These are phyloP conservation scores for Laetiporus sulphureus DNA, from an alignment of 1,284 basidiomycete species.

Conservation along the genomic window DNA sequence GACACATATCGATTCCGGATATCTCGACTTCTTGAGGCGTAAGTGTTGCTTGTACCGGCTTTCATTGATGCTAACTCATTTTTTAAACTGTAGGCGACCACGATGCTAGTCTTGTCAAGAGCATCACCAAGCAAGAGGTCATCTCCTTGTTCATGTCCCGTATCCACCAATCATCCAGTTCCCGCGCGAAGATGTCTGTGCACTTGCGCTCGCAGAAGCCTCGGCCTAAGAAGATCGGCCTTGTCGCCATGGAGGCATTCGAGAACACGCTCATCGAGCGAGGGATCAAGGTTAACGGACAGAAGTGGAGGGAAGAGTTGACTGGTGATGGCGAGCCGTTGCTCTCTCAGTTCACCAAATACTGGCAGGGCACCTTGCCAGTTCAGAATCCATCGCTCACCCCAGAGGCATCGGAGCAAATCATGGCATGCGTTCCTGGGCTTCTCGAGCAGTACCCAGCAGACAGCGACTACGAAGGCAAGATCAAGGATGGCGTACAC, in stretches of 20 bases:
- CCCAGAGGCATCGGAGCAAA: slow-evolving; percentile 38
- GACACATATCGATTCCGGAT: slow-evolving; percentile 67
- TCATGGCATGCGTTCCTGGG: slow-evolving; percentile 46
- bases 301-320: slow-evolving; percentile 39
- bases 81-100: slow-evolving; percentile 40
- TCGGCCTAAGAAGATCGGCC: slow-evolving; percentile 54
- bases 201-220: slow-evolving; percentile 73
- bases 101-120: slow-evolving; percentile 60
- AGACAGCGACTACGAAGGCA: slow-evolving; percentile 43
- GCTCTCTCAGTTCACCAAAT: slow-evolving; percentile 40
- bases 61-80: slow-evolving; percentile 24
- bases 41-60: slow-evolving; percentile 29
- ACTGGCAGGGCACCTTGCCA: slow-evolving; percentile 51
- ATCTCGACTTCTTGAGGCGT: slow-evolving; percentile 72
- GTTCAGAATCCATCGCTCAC: slow-evolving; percentile 25
- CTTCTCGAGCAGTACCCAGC: slow-evolving; percentile 48
- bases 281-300: slow-evolving; percentile 46
- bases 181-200: slow-evolving; percentile 75
- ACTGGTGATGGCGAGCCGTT: slow-evolving; percentile 39
- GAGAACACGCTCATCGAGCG: slow-evolving; percentile 46
- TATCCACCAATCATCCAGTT: slow-evolving; percentile 65
- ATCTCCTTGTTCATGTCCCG: slow-evolving; percentile 66
- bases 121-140: slow-evolving; percentile 74
- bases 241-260: slow-evolving; percentile 61
- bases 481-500: slow-evolving; percentile 44